Evolutionary conservation across 75 land plant genomes (phyloP), one percentile per base, ranked within the genome.

Genomic region (Isoetes taiwanensis): DNA sequence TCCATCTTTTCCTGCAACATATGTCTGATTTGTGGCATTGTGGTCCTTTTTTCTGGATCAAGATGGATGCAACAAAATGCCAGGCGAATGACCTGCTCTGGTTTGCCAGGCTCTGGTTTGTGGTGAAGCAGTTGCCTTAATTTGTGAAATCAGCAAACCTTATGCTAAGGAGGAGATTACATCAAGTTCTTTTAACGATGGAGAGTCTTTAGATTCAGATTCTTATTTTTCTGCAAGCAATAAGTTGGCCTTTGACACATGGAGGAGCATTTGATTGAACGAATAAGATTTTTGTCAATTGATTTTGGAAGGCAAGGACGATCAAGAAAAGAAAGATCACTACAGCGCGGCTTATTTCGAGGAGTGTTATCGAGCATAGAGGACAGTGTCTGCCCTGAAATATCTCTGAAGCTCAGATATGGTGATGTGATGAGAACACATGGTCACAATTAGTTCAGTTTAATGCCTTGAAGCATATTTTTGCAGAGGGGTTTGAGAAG

Each of bases 291-390:
- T 28, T 75, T 86, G 21, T 70, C 93, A 20, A 59, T 62, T 0
- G 87, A 86, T 54, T 85, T 82, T 43, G 83, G 82, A 32, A 89
- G 97, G 30, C 82, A 83, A 74, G 97, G 97, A 32, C 64, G 76
- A 24, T 67, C 75, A 0, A 80, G 78, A 65, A 86, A 86, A 59
- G 88, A 86, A 61, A 71, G 86, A 17, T 73, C 69, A 28, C 62
- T 23, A 24, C 87, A 90, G 63, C 43, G 85, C 25, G 78, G 71
- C 48, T 52, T 68, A 17, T 90, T 90, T 42, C 72, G 64, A 4
- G 84, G 80, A 48, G 57, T 90, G 46, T 52, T 78, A 34, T 78
- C 80, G 10, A 74, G 73, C 57, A 57, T 90, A 28, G 72, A 86
- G 90, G 62, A 59, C 33, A 68, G 69, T 29, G 69, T 46, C 29